phyloP scores from a whole-genome alignment of 106 monocot species.

The Triglochin maritima region DNA sequence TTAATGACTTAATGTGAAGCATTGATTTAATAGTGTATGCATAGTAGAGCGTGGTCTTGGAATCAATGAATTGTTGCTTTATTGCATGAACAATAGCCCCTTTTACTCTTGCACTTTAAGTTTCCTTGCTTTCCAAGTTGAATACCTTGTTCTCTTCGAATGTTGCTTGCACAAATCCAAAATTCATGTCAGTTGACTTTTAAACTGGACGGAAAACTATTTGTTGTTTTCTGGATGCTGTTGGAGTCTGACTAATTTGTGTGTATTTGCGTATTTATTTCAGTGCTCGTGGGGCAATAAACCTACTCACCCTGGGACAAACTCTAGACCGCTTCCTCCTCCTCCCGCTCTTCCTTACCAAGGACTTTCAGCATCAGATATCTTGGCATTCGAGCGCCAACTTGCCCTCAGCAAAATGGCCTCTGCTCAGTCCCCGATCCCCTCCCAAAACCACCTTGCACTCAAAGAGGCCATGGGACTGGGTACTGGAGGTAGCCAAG shows the following conservation, averaged over 20 bases:
- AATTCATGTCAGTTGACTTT: no score
- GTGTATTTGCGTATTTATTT: no score
- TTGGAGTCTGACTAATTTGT: no score
- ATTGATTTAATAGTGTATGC: no score
- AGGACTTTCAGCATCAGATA: constrained; percentile 23
- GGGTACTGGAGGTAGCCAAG: constrained; percentile 39
- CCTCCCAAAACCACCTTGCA: constrained; percentile 37
- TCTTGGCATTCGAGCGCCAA: constrained; percentile 35
- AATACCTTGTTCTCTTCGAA: no score
- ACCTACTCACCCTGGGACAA: constrained; percentile 56
- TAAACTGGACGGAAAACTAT: no score
- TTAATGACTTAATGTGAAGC: no score
- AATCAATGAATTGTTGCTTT: no score
- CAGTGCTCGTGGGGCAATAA: constrained; percentile 91
- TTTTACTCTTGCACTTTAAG: background rate
- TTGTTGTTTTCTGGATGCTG: no score
- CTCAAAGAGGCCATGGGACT: constrained; percentile 43
- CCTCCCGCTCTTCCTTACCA: constrained; percentile 33
- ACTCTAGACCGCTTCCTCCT: constrained; percentile 41
- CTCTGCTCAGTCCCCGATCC: constrained; percentile 33
- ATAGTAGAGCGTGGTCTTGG: no score
- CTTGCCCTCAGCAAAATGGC: constrained; percentile 62
- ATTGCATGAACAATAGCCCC: no score
- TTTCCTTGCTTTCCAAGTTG: constrained; percentile 1
- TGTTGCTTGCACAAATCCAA: no score